These are phyloP conservation scores for Podila clonocystis DNA, from an alignment of 192 early-diverging fungal genomes.

Conservation along the genomic window DNA sequence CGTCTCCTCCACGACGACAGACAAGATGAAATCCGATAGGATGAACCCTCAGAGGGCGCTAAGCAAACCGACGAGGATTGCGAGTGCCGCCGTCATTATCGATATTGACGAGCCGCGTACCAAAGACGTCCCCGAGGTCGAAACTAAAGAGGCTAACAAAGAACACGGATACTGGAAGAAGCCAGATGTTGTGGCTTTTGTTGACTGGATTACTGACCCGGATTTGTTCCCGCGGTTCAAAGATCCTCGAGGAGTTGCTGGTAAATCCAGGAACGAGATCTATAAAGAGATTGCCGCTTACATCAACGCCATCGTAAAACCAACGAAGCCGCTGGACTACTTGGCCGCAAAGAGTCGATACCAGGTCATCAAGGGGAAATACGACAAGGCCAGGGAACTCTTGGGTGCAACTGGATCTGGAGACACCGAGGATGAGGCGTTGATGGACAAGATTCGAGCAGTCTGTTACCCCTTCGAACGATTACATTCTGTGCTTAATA, in stretches of 20 bases:
- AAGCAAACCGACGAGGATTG: too few relatives aligned
- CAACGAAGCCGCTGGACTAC: background rate
- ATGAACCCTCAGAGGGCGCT: too few relatives aligned
- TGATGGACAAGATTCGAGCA: constrained; percentile 1
- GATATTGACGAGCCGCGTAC: background rate
- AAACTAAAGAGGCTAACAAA: background rate
- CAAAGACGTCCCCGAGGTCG: background rate
- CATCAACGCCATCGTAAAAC: background rate
- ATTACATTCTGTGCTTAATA: background rate
- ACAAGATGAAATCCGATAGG: too few relatives aligned
- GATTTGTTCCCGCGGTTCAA: constrained; percentile 2
- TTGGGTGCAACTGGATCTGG: background rate
- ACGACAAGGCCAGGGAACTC: constrained; percentile 3
- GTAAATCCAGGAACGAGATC: constrained; percentile 2
- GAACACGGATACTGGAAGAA: background rate
- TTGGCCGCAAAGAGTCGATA: background rate
- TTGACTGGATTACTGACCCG: constrained; percentile 7
- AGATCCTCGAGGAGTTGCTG: constrained; percentile 6
- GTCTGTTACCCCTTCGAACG: background rate
- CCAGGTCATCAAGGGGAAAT: background rate
- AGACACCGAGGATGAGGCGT: background rate
- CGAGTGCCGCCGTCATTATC: background rate
- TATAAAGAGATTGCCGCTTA: constrained; percentile 1
- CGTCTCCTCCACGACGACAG: too few relatives aligned
- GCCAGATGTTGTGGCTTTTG: background rate